Conservation (phyloP, 306 rosid species). For the Aeschynomene evenia region DNA sequence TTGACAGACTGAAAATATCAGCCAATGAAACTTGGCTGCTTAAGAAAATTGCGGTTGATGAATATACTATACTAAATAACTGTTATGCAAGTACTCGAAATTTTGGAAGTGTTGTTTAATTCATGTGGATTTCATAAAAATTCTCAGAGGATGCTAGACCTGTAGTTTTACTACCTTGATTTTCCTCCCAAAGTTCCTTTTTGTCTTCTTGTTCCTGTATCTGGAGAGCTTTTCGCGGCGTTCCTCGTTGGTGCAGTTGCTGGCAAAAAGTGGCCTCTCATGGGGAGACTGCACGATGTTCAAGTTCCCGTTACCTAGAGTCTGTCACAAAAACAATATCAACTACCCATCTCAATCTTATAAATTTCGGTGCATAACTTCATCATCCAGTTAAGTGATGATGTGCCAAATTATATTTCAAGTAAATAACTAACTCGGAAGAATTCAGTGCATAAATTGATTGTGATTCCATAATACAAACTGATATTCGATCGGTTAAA, state of each 20-base stretch:
- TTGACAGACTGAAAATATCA: background rate
- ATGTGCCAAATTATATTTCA: constrained; percentile 10
- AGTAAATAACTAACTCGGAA: constrained; percentile 16
- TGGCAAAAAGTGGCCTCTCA: constrained; percentile 55
- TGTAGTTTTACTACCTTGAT: constrained; percentile 78
- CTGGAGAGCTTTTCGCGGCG: constrained; percentile 90
- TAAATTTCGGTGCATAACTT: constrained; percentile 38
- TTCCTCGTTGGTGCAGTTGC: constrained; percentile 74
- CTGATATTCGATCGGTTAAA: constrained; percentile 21
- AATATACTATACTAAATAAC: background rate
- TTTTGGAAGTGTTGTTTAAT: constrained; percentile 5
- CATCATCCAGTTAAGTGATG: constrained; percentile 20
- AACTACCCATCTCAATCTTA: constrained; percentile 43
- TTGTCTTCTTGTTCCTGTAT: constrained; percentile 87
- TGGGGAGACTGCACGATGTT: constrained; percentile 55
- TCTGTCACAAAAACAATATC: constrained; percentile 71
- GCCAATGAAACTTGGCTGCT: background rate
- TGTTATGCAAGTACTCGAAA: background rate
- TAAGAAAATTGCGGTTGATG: background rate
- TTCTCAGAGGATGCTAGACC: background rate
- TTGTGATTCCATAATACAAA: constrained; percentile 17
- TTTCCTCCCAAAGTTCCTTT: constrained; percentile 96
- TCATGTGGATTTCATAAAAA: background rate
- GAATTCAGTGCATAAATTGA: background rate
- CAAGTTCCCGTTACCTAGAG: constrained; percentile 60